Evolutionary conservation across 768 basidiomycete species (phyloP), one percentile per base, ranked within the genome.

Genomic region (Suillus placidus): DNA sequence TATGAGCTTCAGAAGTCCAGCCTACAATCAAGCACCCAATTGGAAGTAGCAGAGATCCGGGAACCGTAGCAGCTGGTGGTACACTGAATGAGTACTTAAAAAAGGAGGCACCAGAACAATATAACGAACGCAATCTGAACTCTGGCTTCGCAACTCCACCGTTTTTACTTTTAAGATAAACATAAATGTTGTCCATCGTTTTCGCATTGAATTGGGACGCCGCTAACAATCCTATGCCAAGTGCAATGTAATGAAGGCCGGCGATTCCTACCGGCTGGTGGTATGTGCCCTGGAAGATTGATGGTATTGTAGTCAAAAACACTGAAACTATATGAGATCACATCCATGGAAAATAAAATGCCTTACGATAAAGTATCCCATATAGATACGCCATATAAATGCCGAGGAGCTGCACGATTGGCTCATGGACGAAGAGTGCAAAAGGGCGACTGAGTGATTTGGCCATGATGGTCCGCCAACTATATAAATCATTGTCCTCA

Each of bases 301-400:
- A 68, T 0, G 90, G 86, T 35, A 92, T 84, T 0, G 84, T 89
- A 1, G 88, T 89, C 38, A 92, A 76, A 71, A 88, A 88, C 30
- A 91, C 90, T 92, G 64, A 4, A n/a, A 64, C 23, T 3, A 14
- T 63, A 38, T 20, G 14, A 34, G 16, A 34, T 34, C 54, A 55
- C 20, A 20, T 55, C 6, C 20, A 34, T 34, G 32, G 32, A 55
- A 55, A 34, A 55, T 20, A 18, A 49, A 55, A 7, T 56, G 37
- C 76, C 86, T 60, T 69, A 87, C 87, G 67, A 64, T 88, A 90
- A 45, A 88, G 76, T 0, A 81, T 70, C 6, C 88, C 92, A 64
- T 89, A 94, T 16, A 90, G 71, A 68, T 90, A 87, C 0, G 89
- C 87, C 83, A 90, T 85, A 67, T 91, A 93, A 0, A 87, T 4